Evolutionary conservation across 371 early-diverging fungal genomes (phyloP).

Genomic region (Batrachochytrium dendrobatidis): DNA sequence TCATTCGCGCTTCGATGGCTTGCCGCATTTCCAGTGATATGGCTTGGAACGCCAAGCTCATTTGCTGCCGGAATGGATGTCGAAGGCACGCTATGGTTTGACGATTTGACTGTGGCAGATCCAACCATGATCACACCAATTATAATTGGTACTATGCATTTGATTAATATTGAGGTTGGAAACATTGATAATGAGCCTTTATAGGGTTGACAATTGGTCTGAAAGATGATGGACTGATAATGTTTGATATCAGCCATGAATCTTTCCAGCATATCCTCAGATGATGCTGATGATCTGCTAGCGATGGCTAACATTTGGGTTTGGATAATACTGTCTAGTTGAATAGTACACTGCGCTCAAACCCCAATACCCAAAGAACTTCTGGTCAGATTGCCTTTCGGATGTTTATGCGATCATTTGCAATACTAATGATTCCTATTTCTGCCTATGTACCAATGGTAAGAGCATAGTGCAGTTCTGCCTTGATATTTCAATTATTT

Average conservation of each 20-base stretch:
- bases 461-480: conserved; percentile 2
- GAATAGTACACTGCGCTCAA: conserved; percentile 9
- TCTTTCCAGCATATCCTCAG: not conserved
- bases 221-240: not conserved
- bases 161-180: conserved; percentile 63
- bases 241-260: not conserved
- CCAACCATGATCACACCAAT: conserved; percentile 61
- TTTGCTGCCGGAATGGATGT: conserved; percentile 22
- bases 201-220: not conserved
- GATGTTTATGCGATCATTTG: conserved; percentile 48
- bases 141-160: conserved; percentile 57
- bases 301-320: not conserved
- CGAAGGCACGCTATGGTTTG: conserved; percentile 35
- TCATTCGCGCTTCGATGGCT: conserved; percentile 62
- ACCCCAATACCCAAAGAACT: not conserved
- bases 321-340: not conserved
- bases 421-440: conserved; percentile 58
- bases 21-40: conserved; percentile 56
- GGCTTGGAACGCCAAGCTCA: conserved; percentile 16
- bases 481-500: not conserved
- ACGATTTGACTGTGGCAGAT: conserved; percentile 29
- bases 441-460: conserved; percentile 66
- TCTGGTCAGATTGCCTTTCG: conserved; percentile 10
- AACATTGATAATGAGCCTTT: not conserved
- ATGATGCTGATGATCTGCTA: not conserved